phyloP scores from a whole-genome alignment of 495 filamentous ascomycete genomes.

The Elaphomyces granulatus region DNA sequence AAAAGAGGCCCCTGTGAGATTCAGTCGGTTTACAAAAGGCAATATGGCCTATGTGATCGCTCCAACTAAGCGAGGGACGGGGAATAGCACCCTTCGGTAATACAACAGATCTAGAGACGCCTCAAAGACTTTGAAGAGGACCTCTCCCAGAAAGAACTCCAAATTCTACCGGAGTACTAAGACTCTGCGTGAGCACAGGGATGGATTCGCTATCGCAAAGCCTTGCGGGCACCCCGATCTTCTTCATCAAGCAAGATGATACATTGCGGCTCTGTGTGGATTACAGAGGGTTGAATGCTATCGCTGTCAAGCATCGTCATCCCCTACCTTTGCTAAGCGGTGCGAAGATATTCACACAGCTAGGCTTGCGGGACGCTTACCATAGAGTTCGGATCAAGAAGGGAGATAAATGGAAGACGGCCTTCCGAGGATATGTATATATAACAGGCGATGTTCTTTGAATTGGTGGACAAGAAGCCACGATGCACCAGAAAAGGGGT shows the following conservation, averaged over 20 bases:
- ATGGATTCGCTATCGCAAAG: not conserved
- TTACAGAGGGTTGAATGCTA: constrained; percentile 10
- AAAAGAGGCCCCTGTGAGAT: too few relatives aligned
- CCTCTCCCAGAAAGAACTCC: too few relatives aligned
- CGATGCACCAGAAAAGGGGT: not conserved
- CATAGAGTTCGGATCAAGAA: not conserved
- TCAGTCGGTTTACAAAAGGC: too few relatives aligned
- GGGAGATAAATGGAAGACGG: not conserved
- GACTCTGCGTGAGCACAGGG: constrained; percentile 8
- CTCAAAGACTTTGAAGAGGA: too few relatives aligned
- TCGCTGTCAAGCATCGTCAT: constrained; percentile 7
- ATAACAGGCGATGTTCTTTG: not conserved
- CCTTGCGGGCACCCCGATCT: not conserved
- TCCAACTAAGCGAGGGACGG: too few relatives aligned
- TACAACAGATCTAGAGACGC: too few relatives aligned
- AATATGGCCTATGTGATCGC: too few relatives aligned
- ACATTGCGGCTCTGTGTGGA: constrained; percentile 3
- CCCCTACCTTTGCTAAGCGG: not conserved
- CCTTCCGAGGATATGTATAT: not conserved
- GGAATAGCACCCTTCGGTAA: too few relatives aligned
- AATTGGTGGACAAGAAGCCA: not conserved
- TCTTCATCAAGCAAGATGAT: constrained; percentile 4
- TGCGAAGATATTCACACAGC: not conserved
- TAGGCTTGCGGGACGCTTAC: not conserved
- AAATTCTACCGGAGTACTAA: too few relatives aligned